Evolutionary conservation across 2,329 filamentous ascomycete genomes (phyloP).

Genomic region (Emydomyces testavorans): DNA sequence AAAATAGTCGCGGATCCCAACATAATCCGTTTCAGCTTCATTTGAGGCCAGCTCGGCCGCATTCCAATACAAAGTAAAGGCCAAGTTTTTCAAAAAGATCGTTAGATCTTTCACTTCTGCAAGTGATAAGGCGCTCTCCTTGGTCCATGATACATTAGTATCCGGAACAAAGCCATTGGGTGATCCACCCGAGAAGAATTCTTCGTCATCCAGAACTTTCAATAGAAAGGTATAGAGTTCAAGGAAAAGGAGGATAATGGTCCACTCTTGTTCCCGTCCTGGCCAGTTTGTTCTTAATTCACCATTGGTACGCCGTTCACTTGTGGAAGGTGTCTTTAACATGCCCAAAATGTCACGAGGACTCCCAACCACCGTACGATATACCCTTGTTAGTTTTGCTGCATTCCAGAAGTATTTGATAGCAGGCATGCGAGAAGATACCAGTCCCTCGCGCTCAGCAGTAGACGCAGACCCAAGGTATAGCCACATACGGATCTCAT

Average conservation of each 20-base stretch:
- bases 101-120: slow-evolving; percentile 63
- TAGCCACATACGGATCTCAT: slow-evolving; percentile 90
- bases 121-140: slow-evolving; percentile 57
- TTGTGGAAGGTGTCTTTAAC: slow-evolving; percentile 35
- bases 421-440: slow-evolving; percentile 44
- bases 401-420: slow-evolving; percentile 79
- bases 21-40: slow-evolving; percentile 28
- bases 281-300: slow-evolving; percentile 17
- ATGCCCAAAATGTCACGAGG: slow-evolving; percentile 48
- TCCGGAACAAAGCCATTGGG: slow-evolving; percentile 36
- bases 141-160: slow-evolving; percentile 44
- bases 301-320: slow-evolving; percentile 30
- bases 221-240: slow-evolving; percentile 90
- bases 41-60: slow-evolving; percentile 51
- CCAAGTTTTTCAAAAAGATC: slow-evolving; percentile 77
- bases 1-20: slow-evolving; percentile 40
- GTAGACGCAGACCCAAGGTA: slow-evolving; percentile 59
- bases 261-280: slow-evolving; percentile 62
- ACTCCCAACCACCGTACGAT: slow-evolving; percentile 45
- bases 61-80: slow-evolving; percentile 81
- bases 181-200: slow-evolving; percentile 57
- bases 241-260: slow-evolving; percentile 75
- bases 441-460: slow-evolving; percentile 25
- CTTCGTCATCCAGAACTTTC: slow-evolving; percentile 89
- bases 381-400: slow-evolving; percentile 46